Evolutionary conservation across 176 grass and related monocot genomes (phyloP).

Genomic region (Oryza nivara): DNA sequence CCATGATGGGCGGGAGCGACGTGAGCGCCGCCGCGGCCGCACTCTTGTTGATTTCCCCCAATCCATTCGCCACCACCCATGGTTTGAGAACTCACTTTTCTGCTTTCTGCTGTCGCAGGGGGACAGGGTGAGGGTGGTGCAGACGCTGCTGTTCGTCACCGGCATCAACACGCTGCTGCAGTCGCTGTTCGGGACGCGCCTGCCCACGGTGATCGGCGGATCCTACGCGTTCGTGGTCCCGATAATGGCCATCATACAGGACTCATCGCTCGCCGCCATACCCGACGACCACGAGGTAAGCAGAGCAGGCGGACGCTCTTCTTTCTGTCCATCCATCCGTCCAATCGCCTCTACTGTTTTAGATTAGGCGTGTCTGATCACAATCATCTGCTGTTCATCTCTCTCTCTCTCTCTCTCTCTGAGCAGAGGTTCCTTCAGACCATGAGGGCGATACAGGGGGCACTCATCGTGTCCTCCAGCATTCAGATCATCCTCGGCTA

Average conservation of each 20-base stretch:
- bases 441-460: slow-evolving; percentile 94
- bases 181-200: slow-evolving; percentile 89
- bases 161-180: slow-evolving; percentile 98
- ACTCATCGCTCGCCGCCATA: slow-evolving; percentile 64
- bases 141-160: slow-evolving; percentile 94
- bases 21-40: slow-evolving; percentile 50
- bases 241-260: slow-evolving; percentile 80
- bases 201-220: slow-evolving; percentile 87
- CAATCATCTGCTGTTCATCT: slow-evolving; percentile 16
- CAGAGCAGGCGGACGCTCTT: neutral
- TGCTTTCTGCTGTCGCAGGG: slow-evolving; percentile 47
- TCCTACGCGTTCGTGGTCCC: slow-evolving; percentile 97
- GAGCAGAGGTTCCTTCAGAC: slow-evolving; percentile 92
- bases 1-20: slow-evolving; percentile 86
- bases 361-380: slow-evolving; percentile 12
- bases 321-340: neutral
- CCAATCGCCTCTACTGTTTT: neutral
- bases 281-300: slow-evolving; percentile 69
- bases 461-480: slow-evolving; percentile 90
- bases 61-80: neutral
- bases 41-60: neutral
- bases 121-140: slow-evolving; percentile 94
- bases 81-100: neutral
- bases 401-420: neutral
- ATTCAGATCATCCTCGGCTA: slow-evolving; percentile 98